Evolutionary conservation across 495 filamentous ascomycete genomes (phyloP).

Genomic region (Aspergillus coremiiformis): DNA sequence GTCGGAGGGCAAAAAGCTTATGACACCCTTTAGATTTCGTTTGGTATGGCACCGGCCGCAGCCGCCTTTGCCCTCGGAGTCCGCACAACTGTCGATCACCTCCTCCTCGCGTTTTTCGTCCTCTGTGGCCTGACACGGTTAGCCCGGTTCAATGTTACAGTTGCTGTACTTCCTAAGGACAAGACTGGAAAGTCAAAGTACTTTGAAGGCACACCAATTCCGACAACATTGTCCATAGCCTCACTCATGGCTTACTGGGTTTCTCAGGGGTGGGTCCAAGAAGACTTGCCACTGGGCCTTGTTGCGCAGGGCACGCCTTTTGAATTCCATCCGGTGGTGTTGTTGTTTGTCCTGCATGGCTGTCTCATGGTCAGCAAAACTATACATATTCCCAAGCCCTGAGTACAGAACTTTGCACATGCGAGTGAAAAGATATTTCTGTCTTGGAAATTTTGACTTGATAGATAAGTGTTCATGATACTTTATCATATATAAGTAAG

Average conservation of each 20-base stretch:
- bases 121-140: conserved; percentile 91
- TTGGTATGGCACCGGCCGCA: conserved; percentile 82
- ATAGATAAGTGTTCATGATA: conserved; percentile 11
- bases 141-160: conserved; percentile 96
- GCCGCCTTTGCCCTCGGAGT: conserved; percentile 85
- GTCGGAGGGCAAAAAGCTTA: background rate
- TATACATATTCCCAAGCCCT: conserved; percentile 95
- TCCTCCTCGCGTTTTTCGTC: conserved; percentile 82
- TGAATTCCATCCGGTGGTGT: conserved; percentile 81
- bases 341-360: conserved; percentile 75
- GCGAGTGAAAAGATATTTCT: background rate
- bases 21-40: conserved; percentile 66
- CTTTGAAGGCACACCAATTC: conserved; percentile 96
- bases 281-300: conserved; percentile 64
- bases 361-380: conserved; percentile 92
- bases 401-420: conserved; percentile 10
- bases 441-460: conserved; percentile 7
- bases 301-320: conserved; percentile 56
- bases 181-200: conserved; percentile 82
- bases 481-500: conserved; percentile 16
- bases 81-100: conserved; percentile 77
- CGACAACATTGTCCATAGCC: conserved; percentile 74
- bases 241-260: conserved; percentile 87
- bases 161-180: conserved; percentile 80
- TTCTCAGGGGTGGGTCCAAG: conserved; percentile 67